These are phyloP conservation scores for Fonsecaea pedrosoi DNA, from an alignment of 2,329 filamentous ascomycete species.

Conservation along the genomic window DNA sequence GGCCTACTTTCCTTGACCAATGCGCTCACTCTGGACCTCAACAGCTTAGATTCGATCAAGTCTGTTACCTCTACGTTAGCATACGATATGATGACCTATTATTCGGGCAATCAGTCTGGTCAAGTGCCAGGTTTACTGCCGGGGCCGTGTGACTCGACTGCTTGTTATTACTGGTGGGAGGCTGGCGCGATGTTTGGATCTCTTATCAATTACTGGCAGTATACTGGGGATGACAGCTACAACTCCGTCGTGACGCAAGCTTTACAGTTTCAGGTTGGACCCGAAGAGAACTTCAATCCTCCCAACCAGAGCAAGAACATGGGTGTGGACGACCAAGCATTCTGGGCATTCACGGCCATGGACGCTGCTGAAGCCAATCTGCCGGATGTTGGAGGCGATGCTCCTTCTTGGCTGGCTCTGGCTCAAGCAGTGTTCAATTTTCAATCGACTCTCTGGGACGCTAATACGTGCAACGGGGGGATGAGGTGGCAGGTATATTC, in stretches of 20 bases:
- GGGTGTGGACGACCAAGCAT: constrained; percentile 43
- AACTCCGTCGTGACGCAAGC: constrained; percentile 49
- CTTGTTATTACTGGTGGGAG: constrained; percentile 49
- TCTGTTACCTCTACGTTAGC: constrained; percentile 44
- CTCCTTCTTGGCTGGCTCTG: constrained; percentile 74
- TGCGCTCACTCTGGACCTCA: constrained; percentile 33
- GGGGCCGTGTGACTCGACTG: constrained; percentile 37
- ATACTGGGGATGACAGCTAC: constrained; percentile 50
- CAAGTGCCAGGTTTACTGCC: constrained; percentile 45
- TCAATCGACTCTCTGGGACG: constrained; percentile 73
- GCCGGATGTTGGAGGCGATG: constrained; percentile 48
- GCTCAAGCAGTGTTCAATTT: constrained; percentile 79
- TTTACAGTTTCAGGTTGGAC: constrained; percentile 49
- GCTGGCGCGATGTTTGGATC: constrained; percentile 47
- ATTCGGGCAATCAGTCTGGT: constrained; percentile 45
- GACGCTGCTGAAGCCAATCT: constrained; percentile 48
- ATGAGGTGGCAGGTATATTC: constrained; percentile 80
- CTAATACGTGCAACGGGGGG: constrained; percentile 69
- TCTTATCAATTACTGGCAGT: constrained; percentile 53
- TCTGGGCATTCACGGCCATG: constrained; percentile 50
- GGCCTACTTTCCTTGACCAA: constrained; percentile 33
- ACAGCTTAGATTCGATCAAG: constrained; percentile 45
- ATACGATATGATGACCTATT: constrained; percentile 46
- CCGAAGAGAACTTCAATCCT: constrained; percentile 50
- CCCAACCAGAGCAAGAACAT: constrained; percentile 51